Conservation (phyloP, 441 rosid genomes). For the Populus tomentosa region DNA sequence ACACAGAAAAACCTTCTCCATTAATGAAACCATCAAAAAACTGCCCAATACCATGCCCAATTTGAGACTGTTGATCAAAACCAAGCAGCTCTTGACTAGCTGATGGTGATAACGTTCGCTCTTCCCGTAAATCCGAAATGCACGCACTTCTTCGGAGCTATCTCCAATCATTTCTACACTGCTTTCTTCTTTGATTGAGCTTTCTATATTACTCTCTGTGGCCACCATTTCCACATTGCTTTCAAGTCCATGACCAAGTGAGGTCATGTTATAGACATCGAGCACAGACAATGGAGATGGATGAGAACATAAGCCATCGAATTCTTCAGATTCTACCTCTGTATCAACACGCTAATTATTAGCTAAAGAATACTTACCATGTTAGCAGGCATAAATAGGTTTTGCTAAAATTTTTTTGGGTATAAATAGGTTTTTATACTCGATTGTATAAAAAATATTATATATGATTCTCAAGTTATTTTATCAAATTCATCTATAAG, state of each 20-base stretch:
- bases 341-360: too few relatives aligned
- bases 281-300: too few relatives aligned
- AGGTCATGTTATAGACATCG: background rate
- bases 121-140: conserved; percentile 19
- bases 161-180: background rate
- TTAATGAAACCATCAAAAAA: conserved; percentile 1
- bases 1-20: conserved; percentile 7
- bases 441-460: too few relatives aligned
- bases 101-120: conserved; percentile 12
- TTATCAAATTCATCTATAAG: too few relatives aligned
- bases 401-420: too few relatives aligned
- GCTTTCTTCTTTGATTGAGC: background rate
- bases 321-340: too few relatives aligned
- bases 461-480: too few relatives aligned
- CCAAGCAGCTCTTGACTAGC: conserved; percentile 14
- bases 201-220: background rate
- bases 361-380: too few relatives aligned
- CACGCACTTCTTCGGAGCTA: conserved; percentile 10
- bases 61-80: background rate
- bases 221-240: background rate
- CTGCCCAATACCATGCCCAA: background rate
- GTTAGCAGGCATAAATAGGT: too few relatives aligned
- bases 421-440: too few relatives aligned
- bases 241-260: conserved; percentile 5
- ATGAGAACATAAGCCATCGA: too few relatives aligned